Base-by-base conservation (phyloP, 345 rosid genomes). In the Ceriops zippeliana region DNA sequence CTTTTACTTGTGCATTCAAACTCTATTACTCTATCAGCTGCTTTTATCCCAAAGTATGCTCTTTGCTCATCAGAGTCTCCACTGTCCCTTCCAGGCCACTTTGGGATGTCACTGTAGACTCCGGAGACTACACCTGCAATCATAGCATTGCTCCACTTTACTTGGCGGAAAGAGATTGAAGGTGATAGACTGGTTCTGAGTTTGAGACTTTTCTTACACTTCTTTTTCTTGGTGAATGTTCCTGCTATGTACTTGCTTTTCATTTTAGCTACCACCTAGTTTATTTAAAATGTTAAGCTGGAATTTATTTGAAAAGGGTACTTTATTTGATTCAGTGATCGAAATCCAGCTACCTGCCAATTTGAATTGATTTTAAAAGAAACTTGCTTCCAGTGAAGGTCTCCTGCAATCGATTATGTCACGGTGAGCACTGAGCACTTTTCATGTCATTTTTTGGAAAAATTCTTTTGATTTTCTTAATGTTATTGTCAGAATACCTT, bases 171-270 rank as follows among this genome's bases (percentile, higher is more conserved):
- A 24, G 52, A 65, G 63, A 57, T 42, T 42, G 15, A 19, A 64
- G 71, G 68, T 65, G 76, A 52, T 15, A 10, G 30, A 21, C 13
- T 59, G 11, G 57, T 66, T 64, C 19, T 21, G 20, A 56, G 70
- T 26, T 65, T 49, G 62, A 75, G 77, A 60, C 32, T 70, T 72
- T 21, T 79, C 90, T 84, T 83, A 90, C 98, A 81, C 62, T 90
- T 93, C 81, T 89, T 90, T 67, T 84, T 89, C 75, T 90, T 93
- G 34, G 92, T 87, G 82, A 89, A 90, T 70, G 98, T 84, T 72
- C 97, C 97, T 73, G 83, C 97, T 76, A 90, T 89, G 76, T 87
- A 88, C 79, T 85, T 93, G 85, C 97, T 90, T 79, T 93, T 93
- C 88, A 87, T 70, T 80, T 87, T 90, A 28, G 83, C 88, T 75